phyloP scores from a whole-genome alignment of 352 stramenopile genomes.

The Thraustochytrium striatum region DNA sequence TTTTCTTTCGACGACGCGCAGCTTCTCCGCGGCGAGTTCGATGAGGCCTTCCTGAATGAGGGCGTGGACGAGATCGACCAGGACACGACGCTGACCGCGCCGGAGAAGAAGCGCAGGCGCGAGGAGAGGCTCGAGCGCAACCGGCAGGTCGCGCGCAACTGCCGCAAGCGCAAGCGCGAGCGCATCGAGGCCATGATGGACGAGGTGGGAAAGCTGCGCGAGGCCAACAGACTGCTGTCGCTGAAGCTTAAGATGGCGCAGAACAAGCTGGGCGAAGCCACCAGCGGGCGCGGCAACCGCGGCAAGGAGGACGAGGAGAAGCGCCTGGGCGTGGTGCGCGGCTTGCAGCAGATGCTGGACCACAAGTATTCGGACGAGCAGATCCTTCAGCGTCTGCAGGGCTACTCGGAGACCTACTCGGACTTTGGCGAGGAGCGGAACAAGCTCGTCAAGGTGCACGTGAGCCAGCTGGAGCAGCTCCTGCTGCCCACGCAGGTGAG shows the following conservation, averaged over 20 bases:
- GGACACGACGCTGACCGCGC: constrained; percentile 11
- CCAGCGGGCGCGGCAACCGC: constrained; percentile 48
- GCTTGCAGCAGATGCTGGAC: constrained; percentile 42
- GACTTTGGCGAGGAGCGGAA: constrained; percentile 54
- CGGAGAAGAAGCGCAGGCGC: constrained; percentile 36
- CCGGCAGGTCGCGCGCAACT: constrained; percentile 54
- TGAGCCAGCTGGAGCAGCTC: constrained; percentile 51
- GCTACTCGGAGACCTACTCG: constrained; percentile 52
- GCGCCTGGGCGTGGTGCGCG: neutral
- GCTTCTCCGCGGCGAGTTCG: neutral
- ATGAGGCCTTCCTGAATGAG: constrained; percentile 24
- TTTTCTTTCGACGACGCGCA: constrained; percentile 2
- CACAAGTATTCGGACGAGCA: constrained; percentile 37
- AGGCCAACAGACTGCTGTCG: constrained; percentile 48
- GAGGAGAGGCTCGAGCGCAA: constrained; percentile 52
- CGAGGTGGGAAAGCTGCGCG: constrained; percentile 51
- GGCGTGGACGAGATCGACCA: constrained; percentile 43
- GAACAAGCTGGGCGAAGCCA: constrained; percentile 49
- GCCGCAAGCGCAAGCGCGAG: constrained; percentile 53
- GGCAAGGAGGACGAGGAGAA: constrained; percentile 33
- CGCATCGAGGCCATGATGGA: constrained; percentile 52
- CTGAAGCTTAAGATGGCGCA: constrained; percentile 14
- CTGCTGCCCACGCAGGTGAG: constrained; percentile 51
- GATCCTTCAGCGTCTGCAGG: constrained; percentile 46
- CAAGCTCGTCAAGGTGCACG: constrained; percentile 51